phyloP scores from a whole-genome alignment of 805 yeast species.

The Starmera caribaea region DNA sequence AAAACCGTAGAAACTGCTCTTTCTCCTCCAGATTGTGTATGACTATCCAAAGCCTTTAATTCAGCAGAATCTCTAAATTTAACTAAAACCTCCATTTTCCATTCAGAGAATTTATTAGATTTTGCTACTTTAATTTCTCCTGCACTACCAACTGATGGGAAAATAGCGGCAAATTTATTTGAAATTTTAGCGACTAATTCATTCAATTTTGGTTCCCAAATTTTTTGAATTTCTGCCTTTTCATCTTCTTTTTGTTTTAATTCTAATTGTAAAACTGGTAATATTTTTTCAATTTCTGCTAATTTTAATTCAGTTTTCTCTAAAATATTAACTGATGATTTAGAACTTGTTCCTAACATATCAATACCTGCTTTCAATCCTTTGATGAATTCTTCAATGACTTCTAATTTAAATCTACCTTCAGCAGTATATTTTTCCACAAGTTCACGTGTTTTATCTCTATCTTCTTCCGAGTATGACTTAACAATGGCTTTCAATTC shows the following conservation, averaged over 20 bases:
- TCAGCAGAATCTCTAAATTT: conserved; percentile 73
- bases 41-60: conserved; percentile 67
- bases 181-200: conserved; percentile 48
- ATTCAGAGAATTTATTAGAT: conserved; percentile 48
- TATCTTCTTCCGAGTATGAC: conserved; percentile 29
- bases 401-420: conserved; percentile 27
- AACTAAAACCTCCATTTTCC: conserved; percentile 81
- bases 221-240: conserved; percentile 27
- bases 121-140: conserved; percentile 65
- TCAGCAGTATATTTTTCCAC: conserved; percentile 28
- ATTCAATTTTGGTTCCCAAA: conserved; percentile 59
- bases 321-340: conserved; percentile 26
- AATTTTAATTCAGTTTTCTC: conserved; percentile 19
- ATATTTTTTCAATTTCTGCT: conserved; percentile 9
- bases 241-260: conserved; percentile 21
- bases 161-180: conserved; percentile 51
- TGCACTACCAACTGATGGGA: conserved; percentile 70
- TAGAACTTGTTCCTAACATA: conserved; percentile 25
- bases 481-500: conserved; percentile 20
- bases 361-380: conserved; percentile 37
- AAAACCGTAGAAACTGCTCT: conserved; percentile 91
- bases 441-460: conserved; percentile 27
- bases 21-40: conserved; percentile 96
- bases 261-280: conserved; percentile 14
- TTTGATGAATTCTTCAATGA: conserved; percentile 30